These are phyloP conservation scores for Globisporangium mamillatum DNA, from an alignment of 352 stramenopile genomes.

Conservation along the genomic window DNA sequence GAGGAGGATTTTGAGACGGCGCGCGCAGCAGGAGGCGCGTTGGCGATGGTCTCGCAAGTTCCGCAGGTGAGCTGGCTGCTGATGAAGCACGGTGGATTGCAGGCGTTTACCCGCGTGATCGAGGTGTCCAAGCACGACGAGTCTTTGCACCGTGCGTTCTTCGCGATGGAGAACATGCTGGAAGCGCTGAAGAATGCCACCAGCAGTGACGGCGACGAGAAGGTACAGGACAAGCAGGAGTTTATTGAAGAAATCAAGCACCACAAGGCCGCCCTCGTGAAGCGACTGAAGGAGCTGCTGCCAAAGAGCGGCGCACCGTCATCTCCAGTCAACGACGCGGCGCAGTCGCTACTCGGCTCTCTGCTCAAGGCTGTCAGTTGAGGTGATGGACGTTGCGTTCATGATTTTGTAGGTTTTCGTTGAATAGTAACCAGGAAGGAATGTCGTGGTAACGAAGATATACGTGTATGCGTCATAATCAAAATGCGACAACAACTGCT, in stretches of 20 bases:
- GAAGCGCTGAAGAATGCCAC: conserved; percentile 26
- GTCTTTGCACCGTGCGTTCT: conserved; percentile 68
- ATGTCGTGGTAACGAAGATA: not conserved
- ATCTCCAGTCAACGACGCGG: conserved; percentile 43
- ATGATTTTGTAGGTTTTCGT: not conserved
- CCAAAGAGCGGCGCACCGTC: conserved; percentile 20
- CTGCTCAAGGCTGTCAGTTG: conserved; percentile 25
- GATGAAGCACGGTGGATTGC: conserved; percentile 61
- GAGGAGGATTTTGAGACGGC: conserved; percentile 91
- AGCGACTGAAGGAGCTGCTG: conserved; percentile 33
- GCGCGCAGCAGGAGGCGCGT: conserved; percentile 86
- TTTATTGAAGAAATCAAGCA: conserved; percentile 41
- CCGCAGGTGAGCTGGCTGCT: conserved; percentile 69
- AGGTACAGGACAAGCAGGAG: conserved; percentile 48
- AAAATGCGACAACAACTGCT: not conserved
- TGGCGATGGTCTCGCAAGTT: conserved; percentile 92
- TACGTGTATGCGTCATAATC: not conserved
- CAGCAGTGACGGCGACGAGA: conserved; percentile 14
- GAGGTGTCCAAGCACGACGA: conserved; percentile 53
- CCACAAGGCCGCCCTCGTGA: conserved; percentile 28
- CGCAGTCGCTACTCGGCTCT: conserved; percentile 48
- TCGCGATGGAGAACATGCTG: conserved; percentile 77
- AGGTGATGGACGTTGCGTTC: not conserved
- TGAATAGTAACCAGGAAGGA: not conserved
- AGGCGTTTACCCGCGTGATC: conserved; percentile 57